Base-by-base conservation (phyloP, 2,329 filamentous ascomycete genomes). In the Waltergamsia citrina region DNA sequence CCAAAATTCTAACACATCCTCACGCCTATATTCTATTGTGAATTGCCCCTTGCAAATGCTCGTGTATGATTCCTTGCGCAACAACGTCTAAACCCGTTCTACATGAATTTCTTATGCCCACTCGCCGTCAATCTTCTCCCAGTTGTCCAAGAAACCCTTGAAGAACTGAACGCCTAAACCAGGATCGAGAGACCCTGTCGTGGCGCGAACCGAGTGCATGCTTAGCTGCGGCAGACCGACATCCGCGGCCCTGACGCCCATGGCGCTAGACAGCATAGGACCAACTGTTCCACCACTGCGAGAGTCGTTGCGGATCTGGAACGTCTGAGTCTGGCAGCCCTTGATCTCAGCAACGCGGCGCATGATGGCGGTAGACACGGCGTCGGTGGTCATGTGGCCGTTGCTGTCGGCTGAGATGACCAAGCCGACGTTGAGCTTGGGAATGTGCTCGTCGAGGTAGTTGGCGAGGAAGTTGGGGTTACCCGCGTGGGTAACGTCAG, bases 341-440 rank as follows among this genome's bases (percentile, higher is more conserved):
- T 69, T 72, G 38, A 84, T 78, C 45, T 87, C 78, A 7, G 86
- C 88, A 25, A 93, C 74, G 18, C 84, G 74, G 44, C 81, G 75
- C 23, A 96, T 64, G 39, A 96, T 74, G 5, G 86, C 78, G 4
- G 85, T 84, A 9, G 84, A 92, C 14, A 94, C 77, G 36, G 81
- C 78, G 52, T 96, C 88, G 4, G 90, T 95, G 4, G 90, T 94
- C 85, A 95, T 94, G 62, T 96, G 86, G 5, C 86, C 92, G 51
- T 95, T 95, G 33, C 78, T 77, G 58, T 96, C 90, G 16, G 78
- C 77, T 29, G 77, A 79, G 25, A 98, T 70, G 12, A 79, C 75
- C 21, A 95, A 71, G 23, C 92, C 92, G 21, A 92, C 76, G 54
- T 98, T 98, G 35, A 98, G 74, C 38, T 84, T 74, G 1, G 92